phyloP scores from a whole-genome alignment of 441 rosid genomes.

The Macaranga tanarius region DNA sequence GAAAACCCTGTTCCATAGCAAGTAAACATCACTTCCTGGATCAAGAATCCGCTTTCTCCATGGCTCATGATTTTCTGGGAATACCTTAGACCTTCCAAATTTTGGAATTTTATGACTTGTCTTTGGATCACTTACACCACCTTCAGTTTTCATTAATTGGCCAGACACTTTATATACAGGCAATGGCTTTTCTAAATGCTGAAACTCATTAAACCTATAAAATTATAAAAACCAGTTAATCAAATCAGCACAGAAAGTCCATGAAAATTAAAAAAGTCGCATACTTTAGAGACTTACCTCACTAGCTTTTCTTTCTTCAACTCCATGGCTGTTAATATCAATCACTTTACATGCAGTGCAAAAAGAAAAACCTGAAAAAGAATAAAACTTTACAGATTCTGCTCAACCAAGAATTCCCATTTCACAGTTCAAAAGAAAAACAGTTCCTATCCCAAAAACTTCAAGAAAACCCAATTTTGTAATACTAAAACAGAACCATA shows the following conservation, averaged over 20 bases:
- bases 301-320: constrained; percentile 52
- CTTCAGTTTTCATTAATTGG: constrained; percentile 40
- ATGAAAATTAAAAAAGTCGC: background rate
- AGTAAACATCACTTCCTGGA: constrained; percentile 67
- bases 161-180: constrained; percentile 44
- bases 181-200: constrained; percentile 33
- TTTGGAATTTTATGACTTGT: constrained; percentile 31
- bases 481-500: background rate
- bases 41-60: constrained; percentile 59
- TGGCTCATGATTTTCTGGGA: constrained; percentile 51
- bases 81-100: constrained; percentile 52
- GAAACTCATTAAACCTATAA: constrained; percentile 41
- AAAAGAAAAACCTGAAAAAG: background rate
- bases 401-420: background rate
- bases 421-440: background rate
- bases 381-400: background rate
- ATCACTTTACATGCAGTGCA: background rate
- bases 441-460: background rate
- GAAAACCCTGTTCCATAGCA: constrained; percentile 81
- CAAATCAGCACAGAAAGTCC: constrained; percentile 17
- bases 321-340: constrained; percentile 36
- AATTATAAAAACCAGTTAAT: constrained; percentile 8
- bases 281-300: constrained; percentile 35
- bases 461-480: background rate
- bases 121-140: constrained; percentile 29